phyloP scores from a whole-genome alignment of 2,329 filamentous ascomycete species.

The Calycina herbarum region DNA sequence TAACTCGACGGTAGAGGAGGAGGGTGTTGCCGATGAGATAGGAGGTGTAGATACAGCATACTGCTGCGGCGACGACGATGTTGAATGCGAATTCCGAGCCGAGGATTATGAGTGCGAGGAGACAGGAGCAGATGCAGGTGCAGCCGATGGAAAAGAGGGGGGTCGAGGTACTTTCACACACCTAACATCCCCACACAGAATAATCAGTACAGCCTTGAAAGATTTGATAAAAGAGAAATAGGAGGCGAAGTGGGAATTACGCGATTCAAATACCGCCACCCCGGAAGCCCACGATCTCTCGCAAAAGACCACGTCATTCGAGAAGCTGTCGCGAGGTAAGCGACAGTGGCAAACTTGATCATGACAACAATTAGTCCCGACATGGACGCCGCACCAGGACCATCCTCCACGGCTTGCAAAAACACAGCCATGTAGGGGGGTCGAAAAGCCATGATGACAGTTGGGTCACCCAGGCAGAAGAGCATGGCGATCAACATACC shows the following conservation, averaged over 20 bases:
- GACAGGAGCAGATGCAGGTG: slow-evolving; percentile 18
- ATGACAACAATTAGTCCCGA: slow-evolving; percentile 41
- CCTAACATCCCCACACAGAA: not conserved
- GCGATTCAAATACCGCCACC: slow-evolving; percentile 35
- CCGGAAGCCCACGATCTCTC: slow-evolving; percentile 45
- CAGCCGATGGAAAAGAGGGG: slow-evolving; percentile 41
- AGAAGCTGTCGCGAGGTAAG: slow-evolving; percentile 37
- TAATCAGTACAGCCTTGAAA: not conserved
- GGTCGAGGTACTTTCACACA: slow-evolving; percentile 29
- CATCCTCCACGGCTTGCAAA: slow-evolving; percentile 43
- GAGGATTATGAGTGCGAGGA: slow-evolving; percentile 46
- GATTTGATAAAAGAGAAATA: not conserved
- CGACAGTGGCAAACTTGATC: slow-evolving; percentile 42
- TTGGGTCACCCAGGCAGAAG: slow-evolving; percentile 38
- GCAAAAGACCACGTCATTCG: slow-evolving; percentile 45
- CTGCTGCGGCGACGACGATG: slow-evolving; percentile 50
- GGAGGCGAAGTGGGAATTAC: slow-evolving; percentile 23
- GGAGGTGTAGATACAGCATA: slow-evolving; percentile 48
- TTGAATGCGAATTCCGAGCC: slow-evolving; percentile 52
- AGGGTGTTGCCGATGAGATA: slow-evolving; percentile 44
- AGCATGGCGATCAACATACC: slow-evolving; percentile 36
- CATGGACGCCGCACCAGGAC: slow-evolving; percentile 38
- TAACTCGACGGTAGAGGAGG: slow-evolving; percentile 15
- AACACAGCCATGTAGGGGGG: slow-evolving; percentile 51
- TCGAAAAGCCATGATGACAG: slow-evolving; percentile 40